Base-by-base conservation (phyloP, 441 rosid species). In the Aquilaria agallochum region DNA sequence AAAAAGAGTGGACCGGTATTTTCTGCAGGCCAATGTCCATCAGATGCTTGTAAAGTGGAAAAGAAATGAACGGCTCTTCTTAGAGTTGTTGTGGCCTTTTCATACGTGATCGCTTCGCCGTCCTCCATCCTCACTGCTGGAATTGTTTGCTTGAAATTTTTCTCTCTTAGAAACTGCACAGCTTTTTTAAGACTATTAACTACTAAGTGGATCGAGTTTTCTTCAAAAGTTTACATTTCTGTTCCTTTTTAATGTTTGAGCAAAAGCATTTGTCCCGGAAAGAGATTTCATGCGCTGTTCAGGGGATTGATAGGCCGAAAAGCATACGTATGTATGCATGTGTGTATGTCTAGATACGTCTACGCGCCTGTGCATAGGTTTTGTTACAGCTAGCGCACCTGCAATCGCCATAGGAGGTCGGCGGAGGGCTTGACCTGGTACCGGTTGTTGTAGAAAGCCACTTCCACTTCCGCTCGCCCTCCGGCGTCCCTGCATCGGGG, bases 371-470 rank as follows among this genome's bases (percentile, higher is more conserved):
- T 20, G 20, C 20, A 20, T 20, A 20, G 20, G 20, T 20, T 20
- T 20, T 20, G 20, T 34, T 34, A 5, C 40, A 34, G 40, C 6
- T 34, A 34, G 6, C 3, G 3, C 72, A 83, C 88, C 85, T 83
- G 88, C 79, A 72, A 75, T 9, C 86, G 82, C 89, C 86, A 84
- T 9, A 84, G 58, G 69, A 84, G 83, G 54, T 84, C 89, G 31
- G 76, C 73, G 14, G 81, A 71, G 58, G 89, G 84, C 76, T 75
- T 84, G 56, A 81, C 78, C 0, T 55, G 67, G 55, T 15, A 63
- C 32, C 89, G 83, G 55, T 79, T 55, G 4, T 73, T 64, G 64
- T 58, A 81, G 72, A n/a, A n/a, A 74, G 81, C 83, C 47, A 65
- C 73, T 49, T 84, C 86, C 0, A 84, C 83, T 50, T 79, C 72